Evolutionary conservation across 2,329 filamentous ascomycete genomes (phyloP).

Genomic region (Exophiala lecanii-corni): DNA sequence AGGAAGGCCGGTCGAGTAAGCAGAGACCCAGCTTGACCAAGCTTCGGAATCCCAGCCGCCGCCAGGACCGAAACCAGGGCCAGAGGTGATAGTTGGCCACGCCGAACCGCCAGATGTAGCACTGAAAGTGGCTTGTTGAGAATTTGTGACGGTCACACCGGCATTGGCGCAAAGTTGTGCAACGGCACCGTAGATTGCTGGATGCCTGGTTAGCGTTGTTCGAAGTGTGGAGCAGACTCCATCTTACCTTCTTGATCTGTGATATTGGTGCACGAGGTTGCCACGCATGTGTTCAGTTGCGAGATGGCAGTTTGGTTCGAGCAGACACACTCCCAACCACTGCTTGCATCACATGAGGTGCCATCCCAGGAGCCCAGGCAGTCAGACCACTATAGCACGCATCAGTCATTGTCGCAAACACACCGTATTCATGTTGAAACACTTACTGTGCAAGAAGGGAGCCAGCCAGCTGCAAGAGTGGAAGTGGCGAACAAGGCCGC

Average conservation of each 20-base stretch:
- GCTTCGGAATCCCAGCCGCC: conserved; percentile 21
- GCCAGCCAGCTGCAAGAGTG: conserved; percentile 18
- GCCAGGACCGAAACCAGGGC: conserved; percentile 20
- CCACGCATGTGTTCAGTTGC: conserved; percentile 27
- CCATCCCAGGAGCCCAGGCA: conserved; percentile 26
- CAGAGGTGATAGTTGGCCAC: conserved; percentile 23
- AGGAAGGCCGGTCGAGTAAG: conserved; percentile 23
- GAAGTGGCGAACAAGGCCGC: conserved; percentile 22
- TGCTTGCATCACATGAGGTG: conserved; percentile 17
- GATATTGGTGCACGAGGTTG: conserved; percentile 26
- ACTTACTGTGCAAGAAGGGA: conserved; percentile 22
- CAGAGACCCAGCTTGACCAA: conserved; percentile 24
- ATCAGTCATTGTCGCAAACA: no score
- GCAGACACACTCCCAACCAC: conserved; percentile 27
- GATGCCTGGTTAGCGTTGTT: conserved; percentile 7
- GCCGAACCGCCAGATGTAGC: conserved; percentile 26
- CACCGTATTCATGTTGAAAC: not conserved
- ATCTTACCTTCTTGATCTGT: conserved; percentile 27
- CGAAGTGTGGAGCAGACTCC: not conserved
- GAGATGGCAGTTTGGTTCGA: conserved; percentile 25
- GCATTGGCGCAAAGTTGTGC: conserved; percentile 28
- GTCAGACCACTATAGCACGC: conserved; percentile 21
- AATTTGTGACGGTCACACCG: conserved; percentile 23
- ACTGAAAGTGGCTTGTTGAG: conserved; percentile 27
- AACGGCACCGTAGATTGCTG: conserved; percentile 27